A percentile compares a stretch with the other conserved stretches of the same genome.
Evolutionary conservation across 805 yeast species (phyloP).

Genomic region (Yamadazyma laniorum): DNA sequence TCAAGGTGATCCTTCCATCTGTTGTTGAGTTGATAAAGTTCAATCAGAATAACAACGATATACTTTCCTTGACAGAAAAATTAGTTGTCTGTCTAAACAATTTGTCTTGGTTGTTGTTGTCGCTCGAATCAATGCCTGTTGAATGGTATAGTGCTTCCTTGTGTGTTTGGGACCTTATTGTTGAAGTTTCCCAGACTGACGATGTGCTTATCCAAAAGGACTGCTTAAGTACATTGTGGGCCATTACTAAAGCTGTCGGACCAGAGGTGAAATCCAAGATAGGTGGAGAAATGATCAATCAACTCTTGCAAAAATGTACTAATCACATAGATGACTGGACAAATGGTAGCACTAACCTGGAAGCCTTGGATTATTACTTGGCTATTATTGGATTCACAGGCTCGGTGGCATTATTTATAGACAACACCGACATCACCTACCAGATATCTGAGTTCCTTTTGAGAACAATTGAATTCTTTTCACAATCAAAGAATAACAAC

Average conservation of each 20-base stretch:
- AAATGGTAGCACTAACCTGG: background rate
- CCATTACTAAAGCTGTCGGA: slow-evolving; percentile 35
- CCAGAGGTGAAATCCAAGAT: slow-evolving; percentile 28
- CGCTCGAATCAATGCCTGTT: slow-evolving; percentile 30
- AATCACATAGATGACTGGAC: slow-evolving; percentile 3
- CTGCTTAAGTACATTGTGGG: slow-evolving; percentile 39
- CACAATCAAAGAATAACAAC: slow-evolving; percentile 4
- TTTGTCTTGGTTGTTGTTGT: slow-evolving; percentile 54
- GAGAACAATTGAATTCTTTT: slow-evolving; percentile 18
- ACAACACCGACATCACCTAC: slow-evolving; percentile 43
- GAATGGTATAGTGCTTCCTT: slow-evolving; percentile 37
- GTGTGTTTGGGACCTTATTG: slow-evolving; percentile 29
- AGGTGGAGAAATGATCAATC: slow-evolving; percentile 23
- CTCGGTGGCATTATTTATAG: slow-evolving; percentile 46
- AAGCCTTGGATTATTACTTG: slow-evolving; percentile 37
- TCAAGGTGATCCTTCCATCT: slow-evolving; percentile 21
- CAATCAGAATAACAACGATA: slow-evolving; percentile 25
- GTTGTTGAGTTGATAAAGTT: slow-evolving; percentile 41
- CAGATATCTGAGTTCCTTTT: slow-evolving; percentile 46
- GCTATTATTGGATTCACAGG: slow-evolving; percentile 54
- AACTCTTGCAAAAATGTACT: slow-evolving; percentile 23
- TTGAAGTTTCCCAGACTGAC: slow-evolving; percentile 15
- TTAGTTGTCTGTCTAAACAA: slow-evolving; percentile 71
- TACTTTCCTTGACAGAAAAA: slow-evolving; percentile 47
- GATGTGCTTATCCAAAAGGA: slow-evolving; percentile 28